phyloP scores from a whole-genome alignment of 306 rosid genomes.

The Begonia masoniana region DNA sequence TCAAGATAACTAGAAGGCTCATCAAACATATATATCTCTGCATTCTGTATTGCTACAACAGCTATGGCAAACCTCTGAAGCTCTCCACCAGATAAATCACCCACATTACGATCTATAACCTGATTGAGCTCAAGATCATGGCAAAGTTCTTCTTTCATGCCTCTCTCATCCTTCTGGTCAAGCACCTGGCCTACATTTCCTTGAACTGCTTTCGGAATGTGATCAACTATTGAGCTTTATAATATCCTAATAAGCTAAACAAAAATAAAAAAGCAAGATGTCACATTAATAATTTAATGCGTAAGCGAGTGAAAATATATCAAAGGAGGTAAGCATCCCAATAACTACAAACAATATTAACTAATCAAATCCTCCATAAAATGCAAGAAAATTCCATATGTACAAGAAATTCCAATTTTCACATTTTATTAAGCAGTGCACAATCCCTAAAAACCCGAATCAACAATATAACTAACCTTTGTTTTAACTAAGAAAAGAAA shows the following conservation, averaged over 20 bases:
- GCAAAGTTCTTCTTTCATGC: constrained; percentile 56
- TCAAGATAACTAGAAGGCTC: constrained; percentile 99
- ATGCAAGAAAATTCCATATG: too few species aligned
- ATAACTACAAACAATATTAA: too few species aligned
- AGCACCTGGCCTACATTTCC: constrained; percentile 95
- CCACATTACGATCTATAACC: constrained; percentile 92
- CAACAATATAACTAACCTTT: too few species aligned
- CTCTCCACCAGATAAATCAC: constrained; percentile 96
- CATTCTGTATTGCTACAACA: constrained; percentile 85
- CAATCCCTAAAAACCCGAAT: too few species aligned
- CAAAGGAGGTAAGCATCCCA: too few species aligned
- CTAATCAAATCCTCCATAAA: too few species aligned
- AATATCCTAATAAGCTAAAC: constrained; percentile 41
- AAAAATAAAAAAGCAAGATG: constrained; percentile 4
- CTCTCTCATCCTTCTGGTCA: constrained; percentile 77
- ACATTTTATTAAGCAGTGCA: too few species aligned
- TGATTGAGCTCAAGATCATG: constrained; percentile 79
- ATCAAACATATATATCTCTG: constrained; percentile 96
- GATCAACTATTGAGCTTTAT: constrained; percentile 98
- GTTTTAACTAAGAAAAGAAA: too few species aligned
- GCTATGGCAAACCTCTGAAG: constrained; percentile 99
- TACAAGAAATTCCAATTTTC: too few species aligned
- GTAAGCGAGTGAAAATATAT: too few species aligned
- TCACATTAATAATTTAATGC: too few species aligned
- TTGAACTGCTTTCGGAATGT: constrained; percentile 96